Conservation (phyloP, 2,329 filamentous ascomycete species). For the Aspergillus sp. region DNA sequence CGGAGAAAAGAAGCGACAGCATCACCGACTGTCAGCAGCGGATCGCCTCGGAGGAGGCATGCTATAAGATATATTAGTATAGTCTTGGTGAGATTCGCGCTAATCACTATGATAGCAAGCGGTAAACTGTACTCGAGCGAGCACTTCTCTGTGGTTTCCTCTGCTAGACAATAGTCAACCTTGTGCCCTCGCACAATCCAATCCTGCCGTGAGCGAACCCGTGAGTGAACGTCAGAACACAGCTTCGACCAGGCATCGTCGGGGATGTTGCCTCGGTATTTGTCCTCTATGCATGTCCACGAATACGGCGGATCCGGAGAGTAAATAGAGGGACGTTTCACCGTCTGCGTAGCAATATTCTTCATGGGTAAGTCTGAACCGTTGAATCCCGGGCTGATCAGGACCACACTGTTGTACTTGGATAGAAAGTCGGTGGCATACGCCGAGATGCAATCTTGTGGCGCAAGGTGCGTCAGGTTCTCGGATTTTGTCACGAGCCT, state of each 20-base stretch:
- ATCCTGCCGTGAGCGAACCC: not conserved
- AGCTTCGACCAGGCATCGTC: not conserved
- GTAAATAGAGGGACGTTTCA: not conserved
- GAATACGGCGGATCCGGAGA: not conserved
- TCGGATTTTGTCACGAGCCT: not conserved
- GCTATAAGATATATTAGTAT: not conserved
- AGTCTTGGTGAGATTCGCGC: constrained; percentile 15
- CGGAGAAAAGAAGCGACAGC: no score
- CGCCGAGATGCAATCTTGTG: constrained; percentile 13
- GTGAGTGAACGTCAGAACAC: no score
- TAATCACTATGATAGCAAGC: constrained; percentile 18
- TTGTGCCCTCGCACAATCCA: constrained; percentile 4
- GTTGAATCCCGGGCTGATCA: constrained; percentile 3
- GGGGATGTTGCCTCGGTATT: no score
- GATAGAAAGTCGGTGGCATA: constrained; percentile 19
- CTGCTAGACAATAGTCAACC: constrained; percentile 10
- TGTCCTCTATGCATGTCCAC: not conserved
- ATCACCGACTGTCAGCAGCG: no score
- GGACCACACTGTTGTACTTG: constrained; percentile 13
- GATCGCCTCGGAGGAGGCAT: not conserved
- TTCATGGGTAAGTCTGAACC: not conserved
- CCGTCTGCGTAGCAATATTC: not conserved
- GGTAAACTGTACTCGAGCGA: constrained; percentile 19
- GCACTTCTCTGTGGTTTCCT: constrained; percentile 20
- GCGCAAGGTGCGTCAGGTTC: not conserved